These are phyloP conservation scores for Elaeis guineensis DNA, from an alignment of 176 grass and related monocot genomes.

Conservation along the genomic window DNA sequence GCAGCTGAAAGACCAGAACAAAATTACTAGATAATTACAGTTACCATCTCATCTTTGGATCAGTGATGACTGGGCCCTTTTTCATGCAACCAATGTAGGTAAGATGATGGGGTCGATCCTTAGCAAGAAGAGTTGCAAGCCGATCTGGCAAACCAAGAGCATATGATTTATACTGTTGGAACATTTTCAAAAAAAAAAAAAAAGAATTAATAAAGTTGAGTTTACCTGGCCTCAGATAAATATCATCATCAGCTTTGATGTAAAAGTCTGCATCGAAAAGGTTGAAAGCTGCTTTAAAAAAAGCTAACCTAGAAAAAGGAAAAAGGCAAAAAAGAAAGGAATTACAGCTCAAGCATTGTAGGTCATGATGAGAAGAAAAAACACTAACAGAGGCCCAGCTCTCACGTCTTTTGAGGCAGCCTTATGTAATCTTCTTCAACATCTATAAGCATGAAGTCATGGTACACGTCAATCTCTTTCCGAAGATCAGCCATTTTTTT, in stretches of 20 bases:
- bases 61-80: slow-evolving; percentile 87
- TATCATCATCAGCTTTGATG: slow-evolving; percentile 84
- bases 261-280: slow-evolving; percentile 94
- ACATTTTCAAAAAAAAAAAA: neutral
- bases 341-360: slow-evolving; percentile 1
- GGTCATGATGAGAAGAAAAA: slow-evolving; percentile 1
- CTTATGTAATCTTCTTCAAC: slow-evolving; percentile 67
- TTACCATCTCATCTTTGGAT: slow-evolving; percentile 90
- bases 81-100: slow-evolving; percentile 98
- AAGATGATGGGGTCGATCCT: slow-evolving; percentile 62
- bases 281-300: slow-evolving; percentile 92
- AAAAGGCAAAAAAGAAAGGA: neutral
- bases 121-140: slow-evolving; percentile 88
- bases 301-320: slow-evolving; percentile 60
- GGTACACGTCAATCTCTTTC: slow-evolving; percentile 69
- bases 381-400: neutral
- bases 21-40: slow-evolving; percentile 2
- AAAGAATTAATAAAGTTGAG: too few relatives aligned
- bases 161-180: neutral
- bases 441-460: slow-evolving; percentile 95
- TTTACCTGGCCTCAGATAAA: slow-evolving; percentile 94
- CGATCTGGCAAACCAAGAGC: slow-evolving; percentile 49
- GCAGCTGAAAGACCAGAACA: neutral
- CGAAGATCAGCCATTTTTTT: slow-evolving; percentile 68
- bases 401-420: slow-evolving; percentile 78